Conservation (phyloP, 371 early-diverging fungal genomes). For the Cladochytrium tenue region DNA sequence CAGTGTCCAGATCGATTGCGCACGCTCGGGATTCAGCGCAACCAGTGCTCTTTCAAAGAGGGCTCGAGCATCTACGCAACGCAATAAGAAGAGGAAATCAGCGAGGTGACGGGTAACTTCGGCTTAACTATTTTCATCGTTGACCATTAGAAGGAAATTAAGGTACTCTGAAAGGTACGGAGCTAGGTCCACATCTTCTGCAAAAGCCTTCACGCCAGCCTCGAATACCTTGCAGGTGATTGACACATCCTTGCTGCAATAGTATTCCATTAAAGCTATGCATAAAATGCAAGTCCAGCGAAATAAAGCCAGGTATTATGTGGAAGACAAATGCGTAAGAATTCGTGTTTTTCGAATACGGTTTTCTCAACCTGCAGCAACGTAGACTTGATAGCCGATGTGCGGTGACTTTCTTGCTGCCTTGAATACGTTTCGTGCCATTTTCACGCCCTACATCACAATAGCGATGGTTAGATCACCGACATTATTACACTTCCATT, state of each 20-base stretch:
- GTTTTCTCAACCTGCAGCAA: slow-evolving; percentile 63
- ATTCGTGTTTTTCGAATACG: not conserved
- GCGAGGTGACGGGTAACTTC: not conserved
- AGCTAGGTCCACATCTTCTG: slow-evolving; percentile 59
- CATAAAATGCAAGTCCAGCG: no score
- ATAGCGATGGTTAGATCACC: no score
- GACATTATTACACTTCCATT: no score
- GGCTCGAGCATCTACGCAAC: slow-evolving; percentile 74
- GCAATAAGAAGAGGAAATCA: not conserved
- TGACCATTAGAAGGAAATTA: slow-evolving; percentile 81
- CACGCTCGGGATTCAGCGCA: slow-evolving; percentile 70
- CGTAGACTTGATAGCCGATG: slow-evolving; percentile 83
- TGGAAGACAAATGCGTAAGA: no score
- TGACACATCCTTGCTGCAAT: slow-evolving; percentile 78
- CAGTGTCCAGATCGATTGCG: slow-evolving; percentile 75
- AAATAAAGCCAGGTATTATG: no score
- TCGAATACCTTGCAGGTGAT: slow-evolving; percentile 93
- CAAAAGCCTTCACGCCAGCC: slow-evolving; percentile 77
- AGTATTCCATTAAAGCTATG: slow-evolving; percentile 92
- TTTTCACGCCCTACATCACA: slow-evolving; percentile 67
- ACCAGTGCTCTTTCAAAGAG: slow-evolving; percentile 82
- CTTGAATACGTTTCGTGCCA: slow-evolving; percentile 77
- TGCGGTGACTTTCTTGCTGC: slow-evolving; percentile 75
- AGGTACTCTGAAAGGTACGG: slow-evolving; percentile 64
- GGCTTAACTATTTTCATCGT: slow-evolving; percentile 83